phyloP scores from a whole-genome alignment of 192 early-diverging fungal species.

The Linnemannia elongata region DNA sequence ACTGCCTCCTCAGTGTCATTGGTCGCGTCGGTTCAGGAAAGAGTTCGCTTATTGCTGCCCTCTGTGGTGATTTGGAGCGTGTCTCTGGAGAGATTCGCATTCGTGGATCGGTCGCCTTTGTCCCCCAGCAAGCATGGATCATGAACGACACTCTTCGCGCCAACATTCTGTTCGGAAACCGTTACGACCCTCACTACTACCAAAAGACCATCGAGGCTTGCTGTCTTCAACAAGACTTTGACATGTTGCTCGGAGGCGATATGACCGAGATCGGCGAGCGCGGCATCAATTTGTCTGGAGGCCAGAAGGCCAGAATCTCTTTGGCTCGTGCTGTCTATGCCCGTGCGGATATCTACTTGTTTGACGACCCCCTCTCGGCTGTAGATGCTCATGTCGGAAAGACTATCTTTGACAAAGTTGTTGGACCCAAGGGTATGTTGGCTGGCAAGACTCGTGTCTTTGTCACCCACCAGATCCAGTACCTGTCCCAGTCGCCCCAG shows the following conservation, averaged over 20 bases:
- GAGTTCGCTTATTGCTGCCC: conserved; percentile 61
- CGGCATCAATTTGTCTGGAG: conserved; percentile 93
- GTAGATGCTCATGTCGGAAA: conserved; percentile 75
- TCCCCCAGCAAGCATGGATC: conserved; percentile 83
- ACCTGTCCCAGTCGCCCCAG: conserved; percentile 74
- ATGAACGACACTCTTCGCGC: conserved; percentile 94
- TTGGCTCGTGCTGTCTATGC: conserved; percentile 88
- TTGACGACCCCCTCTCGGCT: conserved; percentile 71
- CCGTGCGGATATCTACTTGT: conserved; percentile 75
- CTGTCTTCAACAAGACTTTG: conserved; percentile 86
- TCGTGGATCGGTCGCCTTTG: conserved; percentile 79
- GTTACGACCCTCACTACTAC: conserved; percentile 70
- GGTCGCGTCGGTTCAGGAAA: conserved; percentile 66
- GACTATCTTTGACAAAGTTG: conserved; percentile 86
- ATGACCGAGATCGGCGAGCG: conserved; percentile 93
- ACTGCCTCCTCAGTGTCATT: conserved; percentile 47
- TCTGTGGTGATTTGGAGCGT: conserved; percentile 91
- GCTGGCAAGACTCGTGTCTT: conserved; percentile 83
- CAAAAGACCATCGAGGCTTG: conserved; percentile 81
- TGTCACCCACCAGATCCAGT: conserved; percentile 87
- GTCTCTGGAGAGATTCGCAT: conserved; percentile 73
- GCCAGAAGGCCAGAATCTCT: conserved; percentile 86
- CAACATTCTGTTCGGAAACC: conserved; percentile 92
- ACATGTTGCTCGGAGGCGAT: conserved; percentile 88
- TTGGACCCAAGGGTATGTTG: conserved; percentile 90